A percentile compares a stretch with the other conserved stretches of the same genome.
Conservation (phyloP, 768 basidiomycete species). For the Lentinus tigrinus region DNA sequence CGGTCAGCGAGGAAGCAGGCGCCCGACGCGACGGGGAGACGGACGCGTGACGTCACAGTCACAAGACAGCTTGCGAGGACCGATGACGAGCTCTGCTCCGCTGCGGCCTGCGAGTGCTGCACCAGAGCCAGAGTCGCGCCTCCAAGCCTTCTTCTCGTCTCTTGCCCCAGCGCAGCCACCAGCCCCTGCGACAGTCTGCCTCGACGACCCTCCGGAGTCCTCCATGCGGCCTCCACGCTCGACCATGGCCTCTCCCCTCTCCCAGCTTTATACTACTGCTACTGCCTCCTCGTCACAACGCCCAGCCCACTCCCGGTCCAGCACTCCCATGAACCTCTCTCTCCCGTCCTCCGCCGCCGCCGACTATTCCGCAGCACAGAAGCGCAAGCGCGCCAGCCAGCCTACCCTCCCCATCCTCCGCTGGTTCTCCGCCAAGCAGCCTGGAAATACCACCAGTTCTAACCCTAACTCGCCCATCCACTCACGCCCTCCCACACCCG, state of each 20-base stretch:
- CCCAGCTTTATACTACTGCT: neutral
- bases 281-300: constrained; percentile 2
- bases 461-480: constrained; percentile 10
- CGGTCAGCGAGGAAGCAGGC: neutral
- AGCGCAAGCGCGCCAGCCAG: constrained; percentile 11
- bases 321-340: constrained; percentile 6
- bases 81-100: neutral
- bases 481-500: constrained; percentile 18
- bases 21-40: no score
- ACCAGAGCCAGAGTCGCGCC: neutral
- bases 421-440: constrained; percentile 42
- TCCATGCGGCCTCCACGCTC: constrained; percentile 15
- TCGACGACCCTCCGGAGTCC: neutral
- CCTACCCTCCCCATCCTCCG: constrained; percentile 36
- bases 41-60: constrained; percentile 17
- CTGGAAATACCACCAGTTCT: constrained; percentile 5
- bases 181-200: neutral
- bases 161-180: neutral
- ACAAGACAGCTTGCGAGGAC: neutral
- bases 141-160: neutral
- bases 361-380: constrained; percentile 8
- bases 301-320: neutral
- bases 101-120: neutral
- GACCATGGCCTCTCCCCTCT: neutral
- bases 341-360: neutral